Evolutionary conservation across 768 basidiomycete genomes (phyloP), one percentile per base, ranked within the genome.

Genomic region (Psilocybe subaeruginosa): DNA sequence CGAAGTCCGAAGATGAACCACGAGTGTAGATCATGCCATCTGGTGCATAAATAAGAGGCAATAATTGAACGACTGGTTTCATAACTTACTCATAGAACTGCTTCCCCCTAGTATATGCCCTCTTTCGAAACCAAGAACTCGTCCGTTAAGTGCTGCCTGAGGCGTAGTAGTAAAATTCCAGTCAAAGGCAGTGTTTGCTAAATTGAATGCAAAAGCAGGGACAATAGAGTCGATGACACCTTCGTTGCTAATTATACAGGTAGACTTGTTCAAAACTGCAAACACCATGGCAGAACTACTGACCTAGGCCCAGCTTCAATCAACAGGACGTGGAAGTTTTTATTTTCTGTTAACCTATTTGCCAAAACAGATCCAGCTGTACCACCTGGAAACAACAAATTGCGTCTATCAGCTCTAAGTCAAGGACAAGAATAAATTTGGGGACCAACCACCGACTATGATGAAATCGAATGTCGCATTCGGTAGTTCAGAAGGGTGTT

Each of bases 311-410:
- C 86, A 0, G 84, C 80, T 66, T 87, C 86, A 9, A 87, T 67
- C 7, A 88, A 64, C 11, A 85, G 72, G 0, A 87, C 84, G 2
- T 74, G 74, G 9, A 81, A 71, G 0, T 67, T 66, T 0, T 80
- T 78, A 58, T 84, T 72, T 68, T 87, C 86, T 8, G 80, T 80
- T 4, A 87, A 71, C 6, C 86, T 76, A 11, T 82, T 76, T 0
- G 85, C 85, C n/a, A 87, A 70, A 1, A 80, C 83, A 56, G 84
- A 85, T 7, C 86, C 86, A 0, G 84, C 78, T 23, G 85, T 85
- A n/a, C 86, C 85, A 39, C 74, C 78, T 70, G 54, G 54, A 64
- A 29, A 37, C 19, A 12, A 39, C 8, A 2, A 19, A 27, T 29
- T 17, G 33, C 16, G 12, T 16, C 27, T 23, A 33, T 12, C 14